These are phyloP conservation scores for Sporobolomyces pararoseus DNA, from an alignment of 768 basidiomycete species.

Conservation along the genomic window DNA sequence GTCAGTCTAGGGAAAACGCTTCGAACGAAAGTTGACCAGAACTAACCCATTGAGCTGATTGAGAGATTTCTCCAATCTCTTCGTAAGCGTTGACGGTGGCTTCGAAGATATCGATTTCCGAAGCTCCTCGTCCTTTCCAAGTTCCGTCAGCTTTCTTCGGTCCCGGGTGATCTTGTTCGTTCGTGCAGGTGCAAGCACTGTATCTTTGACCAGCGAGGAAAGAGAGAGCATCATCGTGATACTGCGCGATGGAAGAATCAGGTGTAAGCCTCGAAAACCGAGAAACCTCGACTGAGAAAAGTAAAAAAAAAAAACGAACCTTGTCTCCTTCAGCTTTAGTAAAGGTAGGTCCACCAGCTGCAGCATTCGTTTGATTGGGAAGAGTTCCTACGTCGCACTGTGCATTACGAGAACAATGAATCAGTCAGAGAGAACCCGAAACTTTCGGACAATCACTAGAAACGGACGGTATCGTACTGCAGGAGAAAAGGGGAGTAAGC, in stretches of 20 bases:
- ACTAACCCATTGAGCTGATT: slow-evolving; percentile 62
- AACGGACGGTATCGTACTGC: slow-evolving; percentile 23
- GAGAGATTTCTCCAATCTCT: slow-evolving; percentile 64
- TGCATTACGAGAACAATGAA: slow-evolving; percentile 23
- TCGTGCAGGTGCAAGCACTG: slow-evolving; percentile 80
- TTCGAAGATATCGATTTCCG: slow-evolving; percentile 44
- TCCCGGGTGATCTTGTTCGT: slow-evolving; percentile 56
- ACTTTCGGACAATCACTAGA: too few relatives aligned
- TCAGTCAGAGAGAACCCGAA: not conserved
- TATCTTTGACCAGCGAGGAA: slow-evolving; percentile 77
- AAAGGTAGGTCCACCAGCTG: slow-evolving; percentile 10
- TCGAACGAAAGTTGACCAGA: not conserved
- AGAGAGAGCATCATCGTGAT: slow-evolving; percentile 58
- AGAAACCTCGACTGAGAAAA: not conserved
- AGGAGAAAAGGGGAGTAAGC: not conserved
- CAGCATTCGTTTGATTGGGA: slow-evolving; percentile 33
- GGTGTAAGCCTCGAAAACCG: too few relatives aligned
- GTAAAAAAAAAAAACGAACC: not conserved
- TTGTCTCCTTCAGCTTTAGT: slow-evolving; percentile 7
- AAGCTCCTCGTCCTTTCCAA: slow-evolving; percentile 41
- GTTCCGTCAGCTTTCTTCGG: slow-evolving; percentile 35
- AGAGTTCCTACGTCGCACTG: slow-evolving; percentile 88
- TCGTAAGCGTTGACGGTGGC: slow-evolving; percentile 30
- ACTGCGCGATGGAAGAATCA: not conserved
- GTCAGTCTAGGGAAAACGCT: slow-evolving; percentile 47